Evolutionary conservation across 129 eudicot genomes (phyloP), one percentile per base, ranked within the genome.

Genomic region (Ambrosia trifida): DNA sequence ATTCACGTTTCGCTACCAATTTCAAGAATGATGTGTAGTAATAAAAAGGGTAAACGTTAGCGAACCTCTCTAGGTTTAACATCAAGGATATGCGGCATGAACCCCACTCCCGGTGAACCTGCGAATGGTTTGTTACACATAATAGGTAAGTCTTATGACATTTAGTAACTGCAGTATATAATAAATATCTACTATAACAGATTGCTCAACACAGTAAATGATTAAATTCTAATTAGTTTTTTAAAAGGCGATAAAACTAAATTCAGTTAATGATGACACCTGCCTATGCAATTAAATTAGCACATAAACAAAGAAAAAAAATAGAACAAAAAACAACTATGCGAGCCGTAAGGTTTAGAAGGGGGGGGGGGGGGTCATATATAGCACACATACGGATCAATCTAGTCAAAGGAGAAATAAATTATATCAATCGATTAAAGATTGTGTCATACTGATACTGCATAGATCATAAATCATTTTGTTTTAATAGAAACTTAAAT

Each of bases 61-160:
- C n/a, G 12, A 76, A 76, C 92, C 89, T 84, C 86, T 68, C 92
- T 86, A 70, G 86, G 70, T 67, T 84, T 77, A 71, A 87, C 86
- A 18, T 64, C 62, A 19, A 87, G 78, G 32, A 81, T 60, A 79
- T 87, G 83, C 5, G 89, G 85, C 60, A 81, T 84, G 76, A 84
- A 87, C 58, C 85, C 89, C 17, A 67, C 82, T 20, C 92, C 86
- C 24, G 85, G 72, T 64, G 79, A 60, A 28, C 89, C 89, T 84
- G 92, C 71, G 78, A 71, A 70, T 16, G 12, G 54, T 50, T 36
- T 32, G 9, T 60, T 35, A 50, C 68, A 61, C 56, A 33, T 50
- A 77, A 11, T 47, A 49, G 35, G 13, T 70, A 65, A 74, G 24
- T 20, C 16, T 3, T 36, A 56, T 11, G 31, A 17, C 19, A 41